Evolutionary conservation across 1,284 basidiomycete species (phyloP), one percentile per base, ranked within the genome.

Genomic region (Leccinum variabile): DNA sequence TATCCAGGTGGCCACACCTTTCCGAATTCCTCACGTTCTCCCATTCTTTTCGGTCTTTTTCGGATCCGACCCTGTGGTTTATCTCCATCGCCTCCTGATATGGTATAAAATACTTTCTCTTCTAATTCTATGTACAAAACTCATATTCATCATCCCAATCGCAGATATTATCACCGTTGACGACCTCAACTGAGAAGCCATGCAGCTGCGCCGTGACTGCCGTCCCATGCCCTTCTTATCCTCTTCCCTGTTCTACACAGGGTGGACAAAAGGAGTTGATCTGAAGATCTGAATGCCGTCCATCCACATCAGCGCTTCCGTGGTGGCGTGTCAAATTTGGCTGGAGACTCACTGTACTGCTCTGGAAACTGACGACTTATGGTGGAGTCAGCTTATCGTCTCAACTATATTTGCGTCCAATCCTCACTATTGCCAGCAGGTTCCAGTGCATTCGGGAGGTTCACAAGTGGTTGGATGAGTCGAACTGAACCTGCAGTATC

Each of bases 381-480:
- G 65, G 59, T 62, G 64, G 67, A 61, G 66, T 70, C 55, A 74
- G 71, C 54, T 53, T 54, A 32, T 67, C 63, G 60, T 67, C 59
- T 53, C 54, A 35, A 49, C 28, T 56, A 63, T 56, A 13, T 22
- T 54, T 49, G 55, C 18, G 50, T 61, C 49, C 65, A 49, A 41
- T 56, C 73, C 89, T 78, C 74, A 91, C 89, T 89, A 89, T 75
- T 90, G 89, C 86, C 88, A 90, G 71, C 89, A 92, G n/a, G 84
- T 85, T 18, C 73, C 76, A 41, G 72, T 79, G 75, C 89, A 91
- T 32, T 78, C 74, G 54, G 81, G 79, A 28, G 83, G 79, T 25
- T 81, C 79, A 69, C 89, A 92, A 63, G 85, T 77, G 32, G 64
- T 66, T 18, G 86, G 86, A 75, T 91, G 89, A 25, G 72, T 75